Conservation (phyloP, 805 yeast species). For the Metschnikowia matae region DNA sequence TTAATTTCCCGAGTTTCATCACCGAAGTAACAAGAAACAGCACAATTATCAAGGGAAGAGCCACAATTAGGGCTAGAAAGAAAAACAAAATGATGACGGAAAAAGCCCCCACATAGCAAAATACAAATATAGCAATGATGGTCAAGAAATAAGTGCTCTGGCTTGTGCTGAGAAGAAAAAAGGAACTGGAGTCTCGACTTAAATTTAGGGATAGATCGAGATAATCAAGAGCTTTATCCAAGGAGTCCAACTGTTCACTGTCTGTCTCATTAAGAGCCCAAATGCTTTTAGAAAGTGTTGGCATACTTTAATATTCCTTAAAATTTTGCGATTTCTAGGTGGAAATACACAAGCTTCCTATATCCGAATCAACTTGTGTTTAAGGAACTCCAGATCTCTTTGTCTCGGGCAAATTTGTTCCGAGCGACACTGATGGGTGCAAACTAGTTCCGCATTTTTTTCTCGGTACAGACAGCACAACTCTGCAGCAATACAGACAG, state of each 20-base stretch:
- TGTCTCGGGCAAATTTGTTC: neutral
- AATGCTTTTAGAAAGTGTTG: neutral
- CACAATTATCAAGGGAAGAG: neutral
- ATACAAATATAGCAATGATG: neutral
- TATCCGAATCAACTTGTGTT: neutral
- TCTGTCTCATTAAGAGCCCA: neutral
- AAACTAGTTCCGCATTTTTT: neutral
- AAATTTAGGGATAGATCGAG: neutral
- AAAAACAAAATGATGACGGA: neutral
- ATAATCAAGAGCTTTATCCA: neutral
- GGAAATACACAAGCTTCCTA: neutral
- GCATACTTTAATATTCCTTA: neutral
- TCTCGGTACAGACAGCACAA: neutral
- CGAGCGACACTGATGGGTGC: neutral
- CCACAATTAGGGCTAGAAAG: neutral
- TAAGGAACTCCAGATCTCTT: neutral
- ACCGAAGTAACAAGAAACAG: neutral
- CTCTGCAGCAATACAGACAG: neutral
- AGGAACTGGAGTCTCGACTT: neutral
- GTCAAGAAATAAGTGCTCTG: neutral
- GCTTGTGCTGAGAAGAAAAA: neutral
- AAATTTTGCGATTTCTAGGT: neutral
- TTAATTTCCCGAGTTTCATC: neutral
- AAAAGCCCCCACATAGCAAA: neutral
- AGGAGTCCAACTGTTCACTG: neutral